Evolutionary conservation across 495 filamentous ascomycete genomes (phyloP), one percentile per base, ranked within the genome.

Genomic region (Aspergillus saccharolyticus): DNA sequence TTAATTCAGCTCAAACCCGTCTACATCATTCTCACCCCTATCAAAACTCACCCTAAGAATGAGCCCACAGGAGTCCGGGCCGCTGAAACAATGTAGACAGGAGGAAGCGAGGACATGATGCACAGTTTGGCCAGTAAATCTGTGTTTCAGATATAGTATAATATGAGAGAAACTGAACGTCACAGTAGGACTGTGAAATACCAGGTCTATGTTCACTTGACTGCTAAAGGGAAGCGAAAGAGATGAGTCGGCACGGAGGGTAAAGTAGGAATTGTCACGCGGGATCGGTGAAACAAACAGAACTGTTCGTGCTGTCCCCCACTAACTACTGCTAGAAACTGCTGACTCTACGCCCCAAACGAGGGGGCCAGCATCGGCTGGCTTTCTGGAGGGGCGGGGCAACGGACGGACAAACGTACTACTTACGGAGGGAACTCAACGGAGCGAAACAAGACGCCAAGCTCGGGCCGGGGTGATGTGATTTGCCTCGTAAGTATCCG

Each of bases 31-130:
- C 16, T 52, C 48, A 44, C 9, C 19, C 4, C 17, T 1, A 74
- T 44, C 18, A 52, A 58, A 52, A 74, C 81, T 73, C 71, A 96
- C 91, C 94, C 94, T 59, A 93, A 82, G 74, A 98, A 98, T 52
- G 87, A 88, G 65, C 94, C 94, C 62, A 96, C 80, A 44, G 94
- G 94, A 44, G 94, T 97, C 70, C 94, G 85, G 62, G 86, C 88
- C 61, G 86, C 85, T 45, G 93, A 92, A 63, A 97, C 91, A 71
- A 98, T 97, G 77, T 97, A 98, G 52, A 98, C 94, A 22, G 90
- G 80, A 62, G 90, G 85, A 59, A 89, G 81, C 46, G 77, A 76
- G 63, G 85, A 74, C 83, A 85, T 85, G 43, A 50, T 77, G 57
- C 44, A 44, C 20, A 21, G 44, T 47, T 24, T 18, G 49, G 24